phyloP scores from a whole-genome alignment of 2,329 filamentous ascomycete species.

The Colletotrichum theobromicola region DNA sequence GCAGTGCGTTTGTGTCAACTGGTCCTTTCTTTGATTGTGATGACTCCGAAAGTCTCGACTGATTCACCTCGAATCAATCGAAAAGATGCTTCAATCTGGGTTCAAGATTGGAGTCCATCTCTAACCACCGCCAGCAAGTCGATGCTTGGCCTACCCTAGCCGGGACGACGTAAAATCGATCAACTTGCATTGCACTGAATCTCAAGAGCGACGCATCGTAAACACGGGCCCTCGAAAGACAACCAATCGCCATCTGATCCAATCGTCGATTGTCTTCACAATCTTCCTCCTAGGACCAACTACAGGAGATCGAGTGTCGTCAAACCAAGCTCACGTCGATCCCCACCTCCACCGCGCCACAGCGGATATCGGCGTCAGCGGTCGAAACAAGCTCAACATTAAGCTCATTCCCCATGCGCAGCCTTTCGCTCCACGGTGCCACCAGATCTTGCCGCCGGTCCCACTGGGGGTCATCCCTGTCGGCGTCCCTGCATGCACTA shows the following conservation, averaged over 20 bases:
- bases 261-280: rapidly evolving
- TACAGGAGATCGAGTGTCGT: neutral
- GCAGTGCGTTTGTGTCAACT: too few species aligned
- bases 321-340: neutral
- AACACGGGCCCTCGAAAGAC: too few species aligned
- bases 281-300: neutral
- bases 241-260: rapidly evolving
- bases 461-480: rapidly evolving
- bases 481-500: neutral
- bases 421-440: neutral
- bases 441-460: neutral
- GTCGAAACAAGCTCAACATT: neutral
- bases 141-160: too few species aligned
- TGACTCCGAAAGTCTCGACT: too few species aligned
- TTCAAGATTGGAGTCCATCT: too few species aligned
- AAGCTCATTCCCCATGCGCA: neutral
- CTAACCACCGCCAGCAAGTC: too few species aligned
- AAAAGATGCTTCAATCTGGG: too few species aligned
- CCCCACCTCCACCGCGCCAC: neutral
- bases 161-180: too few species aligned
- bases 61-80: too few species aligned
- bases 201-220: too few species aligned
- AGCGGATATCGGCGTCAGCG: rapidly evolving
- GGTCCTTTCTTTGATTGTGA: too few species aligned
- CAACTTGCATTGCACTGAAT: too few species aligned